Base-by-base conservation (phyloP, 495 filamentous ascomycete species). In the Amorphotheca resinae region DNA sequence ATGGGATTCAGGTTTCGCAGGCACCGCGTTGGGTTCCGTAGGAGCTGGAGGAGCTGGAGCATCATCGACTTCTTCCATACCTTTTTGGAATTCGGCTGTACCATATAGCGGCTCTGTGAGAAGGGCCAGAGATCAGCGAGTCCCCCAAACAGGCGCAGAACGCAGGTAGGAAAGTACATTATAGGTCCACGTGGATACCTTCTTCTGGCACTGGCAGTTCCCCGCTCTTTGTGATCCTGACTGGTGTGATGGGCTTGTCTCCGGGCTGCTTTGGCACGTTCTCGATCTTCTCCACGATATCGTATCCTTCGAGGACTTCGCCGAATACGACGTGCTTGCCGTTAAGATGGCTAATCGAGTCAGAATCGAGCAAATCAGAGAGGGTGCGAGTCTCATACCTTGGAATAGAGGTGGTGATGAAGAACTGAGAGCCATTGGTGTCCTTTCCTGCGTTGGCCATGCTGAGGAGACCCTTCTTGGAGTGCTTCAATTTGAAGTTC, bases 341-440 rank as follows among this genome's bases (percentile, higher is more conserved):
- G 67, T 93, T 83, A 42, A 93, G 79, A 82, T 87, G 91, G 31
- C 84, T 87, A 43, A 33, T 8, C 15, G 32, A 21, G 35, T 63
- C 54, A 64, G 55, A 33, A 16, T 15, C 11, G 38, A 22, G 4
- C 25, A 9, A 40, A 18, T 12, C 22, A 1, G 7, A 22, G 33
- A 21, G 9, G 33, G 14, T 30, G 33, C 20, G 5, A 2, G 16
- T 23, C 22, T 58, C 82, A 64, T 72, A 88, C 82, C 72, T 70
- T 55, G 85, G 91, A 55, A 84, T 61, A 49, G 80, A 78, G 50
- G 86, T 91, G 56, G 85, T 93, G 50, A 93, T 91, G 74, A 93
- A 98, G 75, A 98, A 96, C 66, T 99, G 93, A 38, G 84, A 93
- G 54, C 93, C 93, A 59, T 99, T 99, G 70, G 91, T 99, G 62